A percentile compares a stretch with the other conserved stretches of the same genome.
Evolutionary conservation across 352 stramenopile species (phyloP).

Genomic region (Pythium brassicae): DNA sequence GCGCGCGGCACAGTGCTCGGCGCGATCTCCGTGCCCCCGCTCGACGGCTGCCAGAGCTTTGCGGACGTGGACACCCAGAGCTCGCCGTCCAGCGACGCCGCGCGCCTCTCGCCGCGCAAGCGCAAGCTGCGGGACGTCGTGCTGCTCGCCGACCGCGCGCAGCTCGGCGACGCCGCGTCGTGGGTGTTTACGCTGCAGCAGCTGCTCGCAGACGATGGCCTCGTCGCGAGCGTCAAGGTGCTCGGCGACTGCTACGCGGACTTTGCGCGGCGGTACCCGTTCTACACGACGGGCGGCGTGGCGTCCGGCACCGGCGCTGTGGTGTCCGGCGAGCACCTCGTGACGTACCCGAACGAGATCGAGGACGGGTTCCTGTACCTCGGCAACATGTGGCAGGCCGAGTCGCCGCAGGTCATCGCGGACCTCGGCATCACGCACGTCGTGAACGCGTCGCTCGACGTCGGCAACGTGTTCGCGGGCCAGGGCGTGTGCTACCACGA

Average conservation of each 20-base stretch:
- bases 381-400: constrained; percentile 73
- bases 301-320: constrained; percentile 9
- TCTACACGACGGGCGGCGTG: constrained; percentile 44
- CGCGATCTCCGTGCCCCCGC: constrained; percentile 46
- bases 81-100: constrained; percentile 1
- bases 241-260: constrained; percentile 31
- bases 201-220: constrained; percentile 42
- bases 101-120: constrained; percentile 23
- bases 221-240: constrained; percentile 38
- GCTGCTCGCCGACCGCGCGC: constrained; percentile 34
- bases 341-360: constrained; percentile 75
- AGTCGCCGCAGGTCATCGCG: constrained; percentile 40
- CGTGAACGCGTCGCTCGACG: constrained; percentile 54
- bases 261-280: constrained; percentile 55
- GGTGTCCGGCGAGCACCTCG: constrained; percentile 25
- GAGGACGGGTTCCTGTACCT: constrained; percentile 59
- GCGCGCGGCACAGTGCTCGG: constrained; percentile 36
- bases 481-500: constrained; percentile 54
- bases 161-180: constrained; percentile 18
- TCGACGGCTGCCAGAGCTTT: constrained; percentile 10
- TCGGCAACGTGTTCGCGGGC: constrained; percentile 52
- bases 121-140: constrained; percentile 50
- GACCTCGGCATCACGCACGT: constrained; percentile 72
- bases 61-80: constrained; percentile 18
- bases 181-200: constrained; percentile 37